A percentile compares a stretch with the other conserved stretches of the same genome.
Evolutionary conservation across 148 eudicot genomes (phyloP).

Genomic region (Chenopodium album): DNA sequence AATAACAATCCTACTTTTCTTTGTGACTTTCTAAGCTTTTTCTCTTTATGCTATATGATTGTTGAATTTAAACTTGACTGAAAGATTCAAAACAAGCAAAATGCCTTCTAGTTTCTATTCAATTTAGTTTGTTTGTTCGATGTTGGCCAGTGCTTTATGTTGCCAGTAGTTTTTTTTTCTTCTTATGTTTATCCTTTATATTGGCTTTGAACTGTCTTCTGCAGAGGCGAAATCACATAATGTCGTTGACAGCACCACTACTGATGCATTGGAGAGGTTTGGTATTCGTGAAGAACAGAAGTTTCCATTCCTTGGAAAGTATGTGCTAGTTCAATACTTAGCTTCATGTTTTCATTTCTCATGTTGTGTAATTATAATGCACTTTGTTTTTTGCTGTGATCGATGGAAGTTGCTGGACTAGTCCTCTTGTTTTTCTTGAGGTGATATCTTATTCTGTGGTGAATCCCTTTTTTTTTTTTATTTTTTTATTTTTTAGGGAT

Average conservation of each 20-base stretch:
- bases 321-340: slow-evolving; percentile 31
- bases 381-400: not conserved
- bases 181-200: not conserved
- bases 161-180: too few relatives aligned
- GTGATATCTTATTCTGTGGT: not conserved
- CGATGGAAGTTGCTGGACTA: not conserved
- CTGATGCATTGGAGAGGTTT: slow-evolving; percentile 70
- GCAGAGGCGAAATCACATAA: slow-evolving; percentile 45
- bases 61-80: not conserved
- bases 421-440: not conserved
- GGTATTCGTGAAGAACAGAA: slow-evolving; percentile 70
- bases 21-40: not conserved
- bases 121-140: not conserved
- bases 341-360: not conserved
- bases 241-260: slow-evolving; percentile 31
- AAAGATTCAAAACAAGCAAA: too few relatives aligned
- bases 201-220: not conserved
- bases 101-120: not conserved
- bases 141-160: not conserved
- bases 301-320: slow-evolving; percentile 75
- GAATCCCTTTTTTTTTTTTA: slow-evolving; percentile 13
- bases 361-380: not conserved
- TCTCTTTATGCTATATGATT: not conserved
- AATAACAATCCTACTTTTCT: not conserved
- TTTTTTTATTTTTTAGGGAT: slow-evolving; percentile 41